Base-by-base conservation (phyloP, 805 yeast species). In the Priceomyces carsonii region DNA sequence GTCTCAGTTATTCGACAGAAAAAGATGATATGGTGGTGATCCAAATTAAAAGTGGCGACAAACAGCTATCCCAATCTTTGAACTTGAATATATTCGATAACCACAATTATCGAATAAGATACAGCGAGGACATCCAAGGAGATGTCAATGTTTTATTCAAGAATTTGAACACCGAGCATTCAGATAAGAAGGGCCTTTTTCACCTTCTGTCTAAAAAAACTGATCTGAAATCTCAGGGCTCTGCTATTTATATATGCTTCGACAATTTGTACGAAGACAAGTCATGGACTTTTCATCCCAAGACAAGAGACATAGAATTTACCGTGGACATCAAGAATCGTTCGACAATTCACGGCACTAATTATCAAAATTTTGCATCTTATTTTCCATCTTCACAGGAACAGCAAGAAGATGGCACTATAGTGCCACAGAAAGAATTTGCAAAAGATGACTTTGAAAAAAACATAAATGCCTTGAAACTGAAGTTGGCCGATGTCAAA, bases 211-310 rank as follows among this genome's bases (percentile, higher is more conserved):
- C 28, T 14, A 40, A 37, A 16, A 35, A 44, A 19, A 29, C 39
- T 2, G 33, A 36, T 12, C 23, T 46, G 20, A 35, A 43, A 19
- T 27, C 8, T 14, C 25, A 29, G 4, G 53, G 51, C 33, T 59
- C 61, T 6, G 45, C 51, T 24, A 54, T 68, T 13, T 53, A 63
- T 43, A 50, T 68, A 12, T 68, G 74, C 42, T 68, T 68, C 48
- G 73, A 68, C 47, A 68, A 68, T 42, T 33, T 66, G 19, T 68
- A 59, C 48, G 48, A 44, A 27, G 74, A 68, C 44, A 59, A 61
- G 40, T 63, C 70, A 6, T 68, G 72, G 72, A 60, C 70, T 13
- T 68, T 64, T 43, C 47, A 50, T 12, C 66, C 70, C 5, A 40
- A 40, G 16, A 18, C 48, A 4, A 49, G 57, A 22, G 71, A 68